Base-by-base conservation (phyloP, 768 basidiomycete species). In the Tricholoma matsutake region DNA sequence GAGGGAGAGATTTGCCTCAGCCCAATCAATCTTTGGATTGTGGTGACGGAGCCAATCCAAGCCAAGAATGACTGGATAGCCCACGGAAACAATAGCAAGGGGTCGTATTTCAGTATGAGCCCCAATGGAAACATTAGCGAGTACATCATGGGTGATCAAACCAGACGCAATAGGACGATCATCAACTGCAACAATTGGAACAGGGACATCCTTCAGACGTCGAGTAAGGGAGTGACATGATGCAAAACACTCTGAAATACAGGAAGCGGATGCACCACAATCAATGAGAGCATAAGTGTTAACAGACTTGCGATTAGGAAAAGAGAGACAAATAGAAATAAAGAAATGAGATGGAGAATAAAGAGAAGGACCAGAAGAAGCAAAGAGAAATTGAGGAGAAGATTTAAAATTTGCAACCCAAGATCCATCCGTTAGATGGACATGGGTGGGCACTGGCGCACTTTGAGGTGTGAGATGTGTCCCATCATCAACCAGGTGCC, bases 131-230 rank as follows among this genome's bases (percentile, higher is more conserved):
- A 77, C 73, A 34, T 78, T 73, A 51, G 76, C 4, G 10, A 32
- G 32, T 1, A 32, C 32, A 6, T 32, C 5, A 7, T 32, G 32
- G 32, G 32, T 32, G 47, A 79, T 69, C 11, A 77, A 65, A 4
- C 79, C 79, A 53, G 74, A 77, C 20, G 73, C 68, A 34, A 79
- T 73, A 13, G 75, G 78, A 49, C 71, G 66, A 61, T 78, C 65
- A n/a, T n/a, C n/a, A n/a, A n/a, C n/a, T n/a, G n/a, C n/a, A n/a
- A n/a, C n/a, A n/a, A n/a, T n/a, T n/a, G n/a, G n/a, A n/a, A n/a
- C n/a, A n/a, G n/a, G n/a, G n/a, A n/a, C n/a, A n/a, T n/a, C n/a
- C n/a, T n/a, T n/a, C n/a, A n/a, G n/a, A n/a, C n/a, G n/a, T n/a
- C n/a, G n/a, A n/a, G n/a, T n/a, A n/a, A n/a, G n/a, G n/a, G n/a